phyloP scores from a whole-genome alignment of 2,329 filamentous ascomycete genomes.

The Colletotrichum lentis region DNA sequence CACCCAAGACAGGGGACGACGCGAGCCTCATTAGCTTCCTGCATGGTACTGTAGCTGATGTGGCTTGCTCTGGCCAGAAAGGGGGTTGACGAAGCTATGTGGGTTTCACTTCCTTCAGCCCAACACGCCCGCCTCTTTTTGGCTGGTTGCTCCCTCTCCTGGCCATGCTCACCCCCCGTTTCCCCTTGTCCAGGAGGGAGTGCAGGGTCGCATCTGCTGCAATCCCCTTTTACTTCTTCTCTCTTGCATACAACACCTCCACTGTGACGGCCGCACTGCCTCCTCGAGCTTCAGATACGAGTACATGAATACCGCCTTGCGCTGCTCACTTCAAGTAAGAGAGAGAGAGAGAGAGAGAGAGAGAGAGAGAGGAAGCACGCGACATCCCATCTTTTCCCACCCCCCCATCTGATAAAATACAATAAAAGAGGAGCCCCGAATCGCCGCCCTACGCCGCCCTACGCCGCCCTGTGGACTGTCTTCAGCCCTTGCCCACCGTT shows the following conservation, averaged over 20 bases:
- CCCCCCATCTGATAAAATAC: conserved; percentile 19
- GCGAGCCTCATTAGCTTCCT: conserved; percentile 29
- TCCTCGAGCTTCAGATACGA: conserved; percentile 2
- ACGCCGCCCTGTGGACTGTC: conserved; percentile 10
- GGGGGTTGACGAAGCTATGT: conserved; percentile 24
- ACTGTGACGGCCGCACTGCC: not conserved
- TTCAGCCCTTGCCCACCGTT: conserved; percentile 23
- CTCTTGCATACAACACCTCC: not conserved
- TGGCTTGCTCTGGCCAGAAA: conserved; percentile 2
- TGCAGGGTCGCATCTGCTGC: conserved; percentile 1
- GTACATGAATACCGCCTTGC: conserved; percentile 11
- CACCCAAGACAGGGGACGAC: conserved; percentile 21
- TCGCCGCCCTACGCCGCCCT: conserved; percentile 16
- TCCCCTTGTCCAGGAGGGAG: conserved; percentile 5
- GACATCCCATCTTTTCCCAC: conserved; percentile 8
- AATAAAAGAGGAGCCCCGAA: not conserved
- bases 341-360: too few species aligned
- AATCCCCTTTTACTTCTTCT: conserved; percentile 5
- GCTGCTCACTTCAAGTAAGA: conserved; percentile 3
- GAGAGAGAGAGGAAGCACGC: conserved; percentile 13
- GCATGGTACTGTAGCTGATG: conserved; percentile 25
- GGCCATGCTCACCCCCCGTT: conserved; percentile 14
- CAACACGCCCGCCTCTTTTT: conserved; percentile 23
- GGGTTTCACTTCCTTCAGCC: conserved; percentile 35
- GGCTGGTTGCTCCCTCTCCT: conserved; percentile 6